Evolutionary conservation across 495 filamentous ascomycete species (phyloP), one percentile per base, ranked within the genome.

Genomic region (Pyronema domesticum): DNA sequence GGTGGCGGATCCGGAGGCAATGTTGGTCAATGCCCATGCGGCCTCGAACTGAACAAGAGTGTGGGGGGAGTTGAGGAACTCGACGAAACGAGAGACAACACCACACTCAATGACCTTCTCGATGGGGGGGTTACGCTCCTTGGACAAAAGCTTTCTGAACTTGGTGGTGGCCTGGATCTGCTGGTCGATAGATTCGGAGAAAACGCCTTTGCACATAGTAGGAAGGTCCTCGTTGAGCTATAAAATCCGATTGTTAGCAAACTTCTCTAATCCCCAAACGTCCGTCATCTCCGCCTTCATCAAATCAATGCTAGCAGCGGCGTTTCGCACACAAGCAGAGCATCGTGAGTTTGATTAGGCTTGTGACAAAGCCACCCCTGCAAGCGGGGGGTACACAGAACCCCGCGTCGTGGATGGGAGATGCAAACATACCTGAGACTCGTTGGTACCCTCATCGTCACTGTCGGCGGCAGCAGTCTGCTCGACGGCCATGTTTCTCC

Each of bases 111-210:
- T 96, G 57, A 99, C 93, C 61, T 89, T 86, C 70, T 99, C 93
- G 67, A 99, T 99, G 17, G 93, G 91, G 14, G 93, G 93, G 71
- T 99, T 99, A 66, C 93, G 85, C 74, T 99, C 93, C 72, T 99
- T 99, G 55, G 86, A 94, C 5, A 99, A 75, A 18, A 99, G 75
- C 72, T 99, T 99, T 57, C 93, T 75, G 75, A 99, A 99, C 69
- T 95, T 95, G 53, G 93, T 99, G 18, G 93, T 99, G n/a, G 93
- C 89, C 72, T 87, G 81, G 60, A 99, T 99, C 69, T 99, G 93
- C 47, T 82, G 77, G 62, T 99, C 93, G 70, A 99, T 95, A 70
- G 95, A 86, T 36, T 96, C 88, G 57, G 93, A 96, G 74, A 96
- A 95, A 63, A 96, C 93, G 55, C 93, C 93, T 59, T 82, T 76